Percentiles rank a stretch among this genome's conserved stretches.
Conservation (phyloP, 805 yeast genomes). For the Hanseniaspora valbyensis region DNA sequence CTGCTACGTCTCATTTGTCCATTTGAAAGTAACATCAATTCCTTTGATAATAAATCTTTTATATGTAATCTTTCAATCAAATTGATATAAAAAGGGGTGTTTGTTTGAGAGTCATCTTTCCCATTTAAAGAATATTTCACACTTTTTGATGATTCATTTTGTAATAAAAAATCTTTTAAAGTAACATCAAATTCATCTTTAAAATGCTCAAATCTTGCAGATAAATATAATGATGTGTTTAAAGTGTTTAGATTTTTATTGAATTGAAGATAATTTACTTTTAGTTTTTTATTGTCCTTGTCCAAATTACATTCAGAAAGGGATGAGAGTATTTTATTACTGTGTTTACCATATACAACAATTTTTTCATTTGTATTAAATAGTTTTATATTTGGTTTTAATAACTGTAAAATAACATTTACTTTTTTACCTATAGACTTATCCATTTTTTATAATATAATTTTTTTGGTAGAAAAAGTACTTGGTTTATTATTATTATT, state of each 20-base stretch:
- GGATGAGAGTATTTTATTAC: neutral
- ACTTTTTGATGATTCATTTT: slow-evolving; percentile 5
- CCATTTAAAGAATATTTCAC: slow-evolving; percentile 5
- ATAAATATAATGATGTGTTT: slow-evolving; percentile 49
- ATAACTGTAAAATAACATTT: neutral
- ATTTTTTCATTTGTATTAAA: neutral
- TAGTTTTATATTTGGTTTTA: neutral
- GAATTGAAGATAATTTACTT: slow-evolving; percentile 8
- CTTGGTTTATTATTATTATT: too few relatives aligned
- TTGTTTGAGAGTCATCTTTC: slow-evolving; percentile 26
- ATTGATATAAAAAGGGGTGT: slow-evolving; percentile 30
- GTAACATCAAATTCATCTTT: slow-evolving; percentile 67
- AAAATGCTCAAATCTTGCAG: slow-evolving; percentile 81
- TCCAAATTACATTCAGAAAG: neutral
- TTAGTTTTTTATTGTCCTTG: neutral
- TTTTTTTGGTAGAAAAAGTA: too few relatives aligned
- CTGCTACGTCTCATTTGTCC: slow-evolving; percentile 91
- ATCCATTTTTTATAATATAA: too few relatives aligned
- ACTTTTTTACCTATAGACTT: too few relatives aligned
- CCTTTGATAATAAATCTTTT: slow-evolving; percentile 48
- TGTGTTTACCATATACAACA: slow-evolving; percentile 6
- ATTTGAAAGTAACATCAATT: slow-evolving; percentile 81
- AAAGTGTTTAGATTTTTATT: slow-evolving; percentile 9
- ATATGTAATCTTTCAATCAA: slow-evolving; percentile 45
- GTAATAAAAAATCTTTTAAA: slow-evolving; percentile 2